Conservation (phyloP, 345 rosid species). For the Melaleuca quinquenervia region DNA sequence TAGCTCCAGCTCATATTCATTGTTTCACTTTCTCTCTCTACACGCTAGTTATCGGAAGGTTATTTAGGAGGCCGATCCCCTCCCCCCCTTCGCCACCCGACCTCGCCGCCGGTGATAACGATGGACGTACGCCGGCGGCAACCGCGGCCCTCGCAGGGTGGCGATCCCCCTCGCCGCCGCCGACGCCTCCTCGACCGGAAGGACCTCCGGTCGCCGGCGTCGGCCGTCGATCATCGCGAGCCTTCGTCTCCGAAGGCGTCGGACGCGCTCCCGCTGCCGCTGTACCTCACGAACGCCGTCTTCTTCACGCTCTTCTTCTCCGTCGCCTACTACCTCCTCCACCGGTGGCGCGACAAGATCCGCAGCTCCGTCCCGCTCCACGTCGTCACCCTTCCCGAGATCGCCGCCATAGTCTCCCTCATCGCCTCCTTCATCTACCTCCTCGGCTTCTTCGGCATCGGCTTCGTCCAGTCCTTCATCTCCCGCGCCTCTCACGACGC, state of each 20-base stretch:
- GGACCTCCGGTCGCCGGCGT: not conserved
- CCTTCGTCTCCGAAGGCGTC: conserved; percentile 38
- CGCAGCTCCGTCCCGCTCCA: conserved; percentile 81
- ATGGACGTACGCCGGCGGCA: conserved; percentile 54
- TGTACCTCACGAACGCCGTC: conserved; percentile 63
- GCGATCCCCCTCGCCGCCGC: not conserved
- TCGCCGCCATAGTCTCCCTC: conserved; percentile 59
- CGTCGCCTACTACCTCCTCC: conserved; percentile 75
- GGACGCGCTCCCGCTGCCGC: conserved; percentile 78
- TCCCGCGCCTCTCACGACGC: conserved; percentile 50
- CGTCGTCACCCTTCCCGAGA: conserved; percentile 62
- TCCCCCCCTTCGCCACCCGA: not conserved
- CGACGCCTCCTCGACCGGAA: not conserved
- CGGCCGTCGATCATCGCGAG: not conserved
- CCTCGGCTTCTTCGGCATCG: conserved; percentile 81
- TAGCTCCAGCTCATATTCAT: not conserved
- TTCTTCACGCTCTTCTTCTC: conserved; percentile 92
- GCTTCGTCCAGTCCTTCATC: conserved; percentile 71
- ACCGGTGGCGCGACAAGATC: conserved; percentile 94
- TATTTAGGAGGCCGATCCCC: not conserved
- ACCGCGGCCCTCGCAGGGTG: conserved; percentile 7
- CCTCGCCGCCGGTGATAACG: not conserved
- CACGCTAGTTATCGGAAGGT: not conserved
- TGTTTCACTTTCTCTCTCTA: not conserved
- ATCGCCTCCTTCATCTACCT: conserved; percentile 78